These are phyloP conservation scores for Fonsecaea erecta DNA, from an alignment of 2,329 filamentous ascomycete species.

Conservation along the genomic window DNA sequence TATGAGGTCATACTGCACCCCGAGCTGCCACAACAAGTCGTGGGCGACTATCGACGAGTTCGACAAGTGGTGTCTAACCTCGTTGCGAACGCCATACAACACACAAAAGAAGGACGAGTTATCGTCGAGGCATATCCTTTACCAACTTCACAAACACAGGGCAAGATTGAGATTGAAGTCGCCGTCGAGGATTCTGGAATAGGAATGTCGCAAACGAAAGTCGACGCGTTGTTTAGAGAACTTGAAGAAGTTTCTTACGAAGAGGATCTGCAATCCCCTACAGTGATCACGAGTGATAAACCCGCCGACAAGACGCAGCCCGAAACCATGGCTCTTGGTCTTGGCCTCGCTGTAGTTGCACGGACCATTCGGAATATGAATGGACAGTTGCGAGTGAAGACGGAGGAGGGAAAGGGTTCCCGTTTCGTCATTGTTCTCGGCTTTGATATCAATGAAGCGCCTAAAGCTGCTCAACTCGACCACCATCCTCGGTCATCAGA, in stretches of 20 bases:
- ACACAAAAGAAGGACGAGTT: constrained; percentile 71
- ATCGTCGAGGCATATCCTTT: constrained; percentile 70
- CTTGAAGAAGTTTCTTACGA: constrained; percentile 68
- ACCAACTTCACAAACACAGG: constrained; percentile 47
- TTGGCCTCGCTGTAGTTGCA: constrained; percentile 87
- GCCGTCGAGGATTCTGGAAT: constrained; percentile 74
- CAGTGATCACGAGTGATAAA: constrained; percentile 59
- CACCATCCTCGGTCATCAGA: neutral
- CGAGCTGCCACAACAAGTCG: constrained; percentile 70
- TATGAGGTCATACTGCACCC: constrained; percentile 72
- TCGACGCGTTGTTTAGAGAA: constrained; percentile 66
- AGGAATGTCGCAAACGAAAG: constrained; percentile 63
- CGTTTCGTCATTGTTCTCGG: constrained; percentile 80
- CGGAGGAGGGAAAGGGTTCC: constrained; percentile 79
- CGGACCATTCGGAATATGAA: constrained; percentile 88
- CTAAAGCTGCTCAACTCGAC: constrained; percentile 32
- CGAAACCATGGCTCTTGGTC: constrained; percentile 65
- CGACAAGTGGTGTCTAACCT: constrained; percentile 83
- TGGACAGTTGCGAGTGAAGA: constrained; percentile 81
- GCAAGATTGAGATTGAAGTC: constrained; percentile 69
- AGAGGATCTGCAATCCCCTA: constrained; percentile 64
- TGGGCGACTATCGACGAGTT: constrained; percentile 79
- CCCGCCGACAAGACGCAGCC: constrained; percentile 44
- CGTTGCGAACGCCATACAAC: constrained; percentile 81
- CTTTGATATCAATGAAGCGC: constrained; percentile 64